Conservation (phyloP, 2,329 filamentous ascomycete genomes). For the Aureobasidium sp. region DNA sequence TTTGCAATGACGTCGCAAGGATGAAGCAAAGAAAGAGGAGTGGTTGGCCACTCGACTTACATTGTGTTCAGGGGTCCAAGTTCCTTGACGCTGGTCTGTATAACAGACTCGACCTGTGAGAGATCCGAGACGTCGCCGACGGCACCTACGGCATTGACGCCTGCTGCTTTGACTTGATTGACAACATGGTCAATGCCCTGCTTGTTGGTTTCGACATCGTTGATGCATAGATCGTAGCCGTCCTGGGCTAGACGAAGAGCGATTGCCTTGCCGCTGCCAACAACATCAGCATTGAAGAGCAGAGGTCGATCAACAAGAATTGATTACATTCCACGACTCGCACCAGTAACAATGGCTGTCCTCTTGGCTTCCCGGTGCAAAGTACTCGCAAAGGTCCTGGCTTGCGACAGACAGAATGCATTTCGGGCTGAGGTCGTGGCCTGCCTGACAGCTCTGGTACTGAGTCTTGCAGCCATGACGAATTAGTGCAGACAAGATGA, state of each 20-base stretch:
- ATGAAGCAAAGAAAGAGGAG: no score
- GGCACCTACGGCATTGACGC: conserved; percentile 45
- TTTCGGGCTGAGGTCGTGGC: not conserved
- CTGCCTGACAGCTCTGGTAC: not conserved
- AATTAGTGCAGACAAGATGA: not conserved
- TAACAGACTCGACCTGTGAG: conserved; percentile 44
- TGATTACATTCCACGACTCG: conserved; percentile 25
- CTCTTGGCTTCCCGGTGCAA: not conserved
- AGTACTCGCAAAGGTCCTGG: conserved; percentile 11
- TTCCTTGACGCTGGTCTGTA: conserved; percentile 43
- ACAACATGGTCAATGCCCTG: conserved; percentile 44
- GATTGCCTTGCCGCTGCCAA: conserved; percentile 50
- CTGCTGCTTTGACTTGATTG: conserved; percentile 44
- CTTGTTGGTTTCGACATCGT: conserved; percentile 50
- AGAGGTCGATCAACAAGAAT: not conserved
- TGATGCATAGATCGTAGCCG: conserved; percentile 58
- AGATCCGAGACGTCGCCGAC: conserved; percentile 54
- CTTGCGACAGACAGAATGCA: not conserved
- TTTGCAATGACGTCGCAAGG: not conserved
- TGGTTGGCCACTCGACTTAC: conserved; percentile 19
- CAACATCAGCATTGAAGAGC: not conserved
- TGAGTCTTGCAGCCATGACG: conserved; percentile 6
- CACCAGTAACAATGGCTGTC: conserved; percentile 29
- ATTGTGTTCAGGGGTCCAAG: conserved; percentile 46
- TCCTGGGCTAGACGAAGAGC: conserved; percentile 56